Evolutionary conservation across 345 rosid species (phyloP), one percentile per base, ranked within the genome.

Genomic region (Litchi chinensis): DNA sequence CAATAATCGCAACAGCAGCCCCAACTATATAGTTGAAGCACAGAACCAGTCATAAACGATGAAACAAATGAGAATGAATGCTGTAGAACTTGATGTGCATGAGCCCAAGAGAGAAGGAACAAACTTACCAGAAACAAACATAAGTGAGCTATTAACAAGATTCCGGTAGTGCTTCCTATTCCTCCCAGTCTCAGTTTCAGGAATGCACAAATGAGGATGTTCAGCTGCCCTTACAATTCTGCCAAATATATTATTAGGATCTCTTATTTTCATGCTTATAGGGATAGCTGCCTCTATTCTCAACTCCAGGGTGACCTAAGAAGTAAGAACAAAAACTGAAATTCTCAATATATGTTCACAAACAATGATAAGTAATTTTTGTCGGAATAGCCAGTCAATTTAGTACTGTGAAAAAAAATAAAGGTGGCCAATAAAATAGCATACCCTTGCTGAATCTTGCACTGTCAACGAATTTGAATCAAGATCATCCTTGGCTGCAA

Each of bases 401-500:
- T 26, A 50, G 0, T 24, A 26, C 3, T 63, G n/a, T 15, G 65
- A 41, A 69, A 77, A 75, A 75, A 72, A 68, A 26, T 26, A 44
- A 70, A 76, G 26, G 75, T 19, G 18, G 72, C 64, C 37, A 71
- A 52, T 8, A 6, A 50, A 52, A 56, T 76, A 67, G 73, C 37
- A 62, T 87, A 89, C 93, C 87, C 84, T 81, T 59, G 87, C 86
- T 32, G 95, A 83, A 73, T 89, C 92, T 71, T 88, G 95, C 68
- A 88, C 84, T 32, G 92, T 82, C 88, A 85, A 83, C 66, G 87
- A 88, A 86, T 82, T 83, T 63, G 95, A 84, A 77, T 87, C 89
- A 82, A 92, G 77, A 84, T 90, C 98, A 85, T 89, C 92, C 81
- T 93, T 93, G 6, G 96, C 91, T 12, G 97, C 94, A 70, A 93